Conservation (phyloP, 2,329 filamentous ascomycete species). For the Ophiosphaerella korrae region DNA sequence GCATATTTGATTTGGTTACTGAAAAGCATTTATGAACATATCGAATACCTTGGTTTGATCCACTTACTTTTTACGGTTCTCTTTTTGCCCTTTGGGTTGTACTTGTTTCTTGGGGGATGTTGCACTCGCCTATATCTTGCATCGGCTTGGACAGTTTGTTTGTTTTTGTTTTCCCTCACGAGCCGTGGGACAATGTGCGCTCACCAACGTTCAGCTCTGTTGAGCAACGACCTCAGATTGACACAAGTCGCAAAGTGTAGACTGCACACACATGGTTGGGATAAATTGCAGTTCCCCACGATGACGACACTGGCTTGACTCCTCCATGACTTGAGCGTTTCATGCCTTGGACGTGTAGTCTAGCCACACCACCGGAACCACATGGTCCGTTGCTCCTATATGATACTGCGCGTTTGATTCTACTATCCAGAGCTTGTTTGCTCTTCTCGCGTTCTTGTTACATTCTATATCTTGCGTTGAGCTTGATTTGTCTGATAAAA, state of each 20-base stretch:
- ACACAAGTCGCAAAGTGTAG: no score
- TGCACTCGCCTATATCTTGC: constrained; percentile 4
- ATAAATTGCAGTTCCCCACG: no score
- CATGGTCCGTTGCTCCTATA: background rate
- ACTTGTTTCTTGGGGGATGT: constrained; percentile 1
- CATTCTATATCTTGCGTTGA: background rate
- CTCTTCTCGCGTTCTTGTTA: constrained; percentile 4
- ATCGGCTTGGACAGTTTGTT: constrained; percentile 6
- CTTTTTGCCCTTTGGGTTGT: constrained; percentile 1
- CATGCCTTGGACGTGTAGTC: no score
- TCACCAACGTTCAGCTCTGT: no score
- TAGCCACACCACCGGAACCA: background rate
- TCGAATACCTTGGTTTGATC: constrained; percentile 25
- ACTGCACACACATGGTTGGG: no score
- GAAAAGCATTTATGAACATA: constrained; percentile 44
- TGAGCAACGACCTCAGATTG: no score
- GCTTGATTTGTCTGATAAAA: background rate
- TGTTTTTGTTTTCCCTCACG: constrained; percentile 1
- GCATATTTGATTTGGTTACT: constrained; percentile 39
- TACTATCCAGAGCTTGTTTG: background rate
- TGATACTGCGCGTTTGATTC: background rate
- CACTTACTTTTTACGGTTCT: constrained; percentile 13
- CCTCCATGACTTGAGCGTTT: no score
- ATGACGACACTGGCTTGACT: no score
- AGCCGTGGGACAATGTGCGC: background rate